Conservation (phyloP, 2,329 filamentous ascomycete species). For the Arthrobotrys pseudoclavata region DNA sequence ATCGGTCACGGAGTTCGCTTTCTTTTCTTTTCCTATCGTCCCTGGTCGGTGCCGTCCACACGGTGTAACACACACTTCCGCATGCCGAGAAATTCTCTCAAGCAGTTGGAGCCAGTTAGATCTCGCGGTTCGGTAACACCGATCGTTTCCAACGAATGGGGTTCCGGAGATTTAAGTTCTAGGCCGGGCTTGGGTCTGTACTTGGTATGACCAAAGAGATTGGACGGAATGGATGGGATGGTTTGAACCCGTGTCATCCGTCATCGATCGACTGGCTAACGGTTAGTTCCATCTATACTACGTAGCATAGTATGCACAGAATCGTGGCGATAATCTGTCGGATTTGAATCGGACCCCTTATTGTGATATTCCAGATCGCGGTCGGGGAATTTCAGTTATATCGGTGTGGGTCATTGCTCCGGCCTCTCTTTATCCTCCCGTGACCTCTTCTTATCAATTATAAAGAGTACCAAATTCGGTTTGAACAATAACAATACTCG, state of each 20-base stretch:
- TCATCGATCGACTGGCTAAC: conserved; percentile 13
- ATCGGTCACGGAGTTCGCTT: conserved; percentile 1
- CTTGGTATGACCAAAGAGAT: conserved; percentile 12
- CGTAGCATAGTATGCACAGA: background rate
- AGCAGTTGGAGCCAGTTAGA: conserved; percentile 12
- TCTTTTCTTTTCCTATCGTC: background rate
- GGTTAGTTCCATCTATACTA: conserved; percentile 4
- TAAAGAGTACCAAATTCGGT: background rate
- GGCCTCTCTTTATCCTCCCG: conserved; percentile 30
- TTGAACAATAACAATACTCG: background rate
- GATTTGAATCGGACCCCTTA: background rate
- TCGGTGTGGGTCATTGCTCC: conserved; percentile 31
- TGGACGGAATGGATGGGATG: conserved; percentile 10
- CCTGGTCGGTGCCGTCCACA: conserved; percentile 20
- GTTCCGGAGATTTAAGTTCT: conserved; percentile 17
- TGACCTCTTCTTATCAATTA: background rate
- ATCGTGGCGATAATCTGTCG: background rate
- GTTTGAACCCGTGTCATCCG: conserved; percentile 9
- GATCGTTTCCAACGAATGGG: conserved; percentile 31
- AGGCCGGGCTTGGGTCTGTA: conserved; percentile 9
- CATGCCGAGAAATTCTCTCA: conserved; percentile 16
- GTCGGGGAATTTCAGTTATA: conserved; percentile 1
- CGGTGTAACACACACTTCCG: conserved; percentile 35
- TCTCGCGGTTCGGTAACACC: conserved; percentile 38
- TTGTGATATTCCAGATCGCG: conserved; percentile 3